Conservation (phyloP, 1,139 yeast genomes). For the Nakaseomyces delphensis region DNA sequence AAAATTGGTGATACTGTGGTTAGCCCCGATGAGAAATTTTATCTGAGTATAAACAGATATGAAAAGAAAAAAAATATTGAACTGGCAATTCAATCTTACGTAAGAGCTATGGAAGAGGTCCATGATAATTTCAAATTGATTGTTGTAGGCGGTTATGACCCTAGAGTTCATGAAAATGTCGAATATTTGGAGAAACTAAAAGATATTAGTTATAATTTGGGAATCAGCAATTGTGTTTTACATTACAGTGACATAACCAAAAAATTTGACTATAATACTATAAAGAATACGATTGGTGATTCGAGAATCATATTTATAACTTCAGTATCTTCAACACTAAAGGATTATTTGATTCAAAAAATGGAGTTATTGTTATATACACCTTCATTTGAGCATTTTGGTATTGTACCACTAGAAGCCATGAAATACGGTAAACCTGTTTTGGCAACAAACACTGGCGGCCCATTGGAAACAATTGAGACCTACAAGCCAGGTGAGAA, state of each 20-base stretch:
- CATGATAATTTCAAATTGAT: constrained; percentile 40
- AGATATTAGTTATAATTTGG: constrained; percentile 38
- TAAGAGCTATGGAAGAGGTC: constrained; percentile 28
- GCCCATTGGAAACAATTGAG: constrained; percentile 78
- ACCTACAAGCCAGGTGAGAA: constrained; percentile 33
- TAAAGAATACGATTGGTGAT: constrained; percentile 9
- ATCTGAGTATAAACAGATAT: constrained; percentile 77
- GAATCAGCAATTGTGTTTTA: constrained; percentile 42
- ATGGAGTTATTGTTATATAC: constrained; percentile 70
- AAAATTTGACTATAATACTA: constrained; percentile 29
- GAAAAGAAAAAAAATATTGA: constrained; percentile 78
- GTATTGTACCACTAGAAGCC: constrained; percentile 94
- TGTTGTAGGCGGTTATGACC: constrained; percentile 90
- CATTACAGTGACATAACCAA: constrained; percentile 35
- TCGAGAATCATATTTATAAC: constrained; percentile 66
- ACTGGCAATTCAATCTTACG: constrained; percentile 63
- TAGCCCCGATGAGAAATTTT: constrained; percentile 29
- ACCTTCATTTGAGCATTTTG: constrained; percentile 89
- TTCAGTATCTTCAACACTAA: constrained; percentile 59
- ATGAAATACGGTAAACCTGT: constrained; percentile 81
- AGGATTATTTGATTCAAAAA: constrained; percentile 51
- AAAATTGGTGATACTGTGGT: constrained; percentile 18
- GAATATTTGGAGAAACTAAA: constrained; percentile 58
- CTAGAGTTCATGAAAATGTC: constrained; percentile 66
- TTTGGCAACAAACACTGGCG: constrained; percentile 81